Evolutionary conservation across 2,329 filamentous ascomycete species (phyloP).

Genomic region (Hysterium pulicare): DNA sequence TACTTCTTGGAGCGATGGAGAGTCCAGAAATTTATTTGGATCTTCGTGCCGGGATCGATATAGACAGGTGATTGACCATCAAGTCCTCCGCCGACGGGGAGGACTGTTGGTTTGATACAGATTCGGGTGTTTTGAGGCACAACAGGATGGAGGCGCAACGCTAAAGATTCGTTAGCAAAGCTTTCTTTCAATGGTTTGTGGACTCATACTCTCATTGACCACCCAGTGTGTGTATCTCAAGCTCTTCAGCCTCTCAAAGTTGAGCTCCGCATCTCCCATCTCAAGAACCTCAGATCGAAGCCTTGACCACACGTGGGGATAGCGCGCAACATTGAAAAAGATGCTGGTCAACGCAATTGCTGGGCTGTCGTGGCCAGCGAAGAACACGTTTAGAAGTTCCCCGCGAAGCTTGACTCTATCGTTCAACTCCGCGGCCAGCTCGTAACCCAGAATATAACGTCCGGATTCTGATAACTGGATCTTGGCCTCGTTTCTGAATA

Average conservation of each 20-base stretch:
- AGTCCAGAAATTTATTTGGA: not conserved
- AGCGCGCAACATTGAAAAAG: constrained; percentile 11
- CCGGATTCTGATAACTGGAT: constrained; percentile 9
- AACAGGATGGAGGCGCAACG: constrained; percentile 27
- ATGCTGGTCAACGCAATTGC: constrained; percentile 13
- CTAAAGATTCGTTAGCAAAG: not conserved
- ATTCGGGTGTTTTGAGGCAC: constrained; percentile 28
- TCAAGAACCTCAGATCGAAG: constrained; percentile 8
- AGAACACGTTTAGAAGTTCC: constrained; percentile 40
- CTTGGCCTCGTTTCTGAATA: not conserved
- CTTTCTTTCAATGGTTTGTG: not conserved
- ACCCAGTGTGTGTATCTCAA: constrained; percentile 51
- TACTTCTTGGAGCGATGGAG: constrained; percentile 17
- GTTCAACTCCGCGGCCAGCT: constrained; percentile 35
- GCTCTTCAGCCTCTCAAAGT: constrained; percentile 42
- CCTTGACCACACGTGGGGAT: constrained; percentile 12
- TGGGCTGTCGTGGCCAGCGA: constrained; percentile 27
- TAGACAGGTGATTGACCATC: not conserved
- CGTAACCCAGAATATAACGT: constrained; percentile 39
- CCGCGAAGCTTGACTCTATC: constrained; percentile 34
- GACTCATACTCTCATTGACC: constrained; percentile 59
- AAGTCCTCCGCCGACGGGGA: not conserved
- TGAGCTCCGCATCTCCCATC: constrained; percentile 18
- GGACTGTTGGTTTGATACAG: not conserved
- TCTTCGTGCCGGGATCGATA: not conserved